Percentiles rank a stretch among this genome's conserved stretches.
Conservation (phyloP, 2,329 filamentous ascomycete species). For the Sporothrix globosa region DNA sequence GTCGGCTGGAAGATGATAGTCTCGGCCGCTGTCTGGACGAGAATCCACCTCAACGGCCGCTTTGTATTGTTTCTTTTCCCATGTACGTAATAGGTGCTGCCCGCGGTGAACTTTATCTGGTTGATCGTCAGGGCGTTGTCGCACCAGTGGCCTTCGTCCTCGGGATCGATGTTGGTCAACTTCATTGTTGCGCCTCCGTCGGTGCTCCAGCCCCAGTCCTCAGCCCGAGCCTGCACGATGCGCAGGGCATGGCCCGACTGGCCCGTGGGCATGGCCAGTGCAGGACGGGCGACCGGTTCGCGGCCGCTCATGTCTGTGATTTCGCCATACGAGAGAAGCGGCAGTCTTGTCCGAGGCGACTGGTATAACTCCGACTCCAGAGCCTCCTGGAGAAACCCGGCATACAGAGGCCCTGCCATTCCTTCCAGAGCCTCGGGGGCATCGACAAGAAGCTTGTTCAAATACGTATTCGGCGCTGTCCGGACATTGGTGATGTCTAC, state of each 20-base stretch:
- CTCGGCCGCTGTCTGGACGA: constrained; percentile 57
- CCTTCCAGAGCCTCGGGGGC: constrained; percentile 56
- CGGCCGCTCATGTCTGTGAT: constrained; percentile 48
- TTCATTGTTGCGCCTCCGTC: constrained; percentile 52
- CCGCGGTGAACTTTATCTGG: constrained; percentile 55
- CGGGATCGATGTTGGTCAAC: constrained; percentile 50
- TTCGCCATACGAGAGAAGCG: constrained; percentile 61
- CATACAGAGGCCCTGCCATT: constrained; percentile 41
- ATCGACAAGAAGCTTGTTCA: constrained; percentile 55
- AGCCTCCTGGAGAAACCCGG: constrained; percentile 46
- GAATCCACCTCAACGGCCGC: constrained; percentile 50
- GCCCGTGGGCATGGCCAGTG: constrained; percentile 58
- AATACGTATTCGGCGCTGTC: constrained; percentile 42
- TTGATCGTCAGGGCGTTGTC: constrained; percentile 55
- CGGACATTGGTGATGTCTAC: neutral
- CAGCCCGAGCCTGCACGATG: constrained; percentile 54
- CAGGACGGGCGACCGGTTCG: constrained; percentile 41
- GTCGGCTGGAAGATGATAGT: constrained; percentile 59
- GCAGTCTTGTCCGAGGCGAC: constrained; percentile 27
- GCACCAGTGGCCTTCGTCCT: constrained; percentile 57
- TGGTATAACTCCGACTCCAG: constrained; percentile 36
- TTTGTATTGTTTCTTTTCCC: constrained; percentile 37
- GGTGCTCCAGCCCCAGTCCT: constrained; percentile 59
- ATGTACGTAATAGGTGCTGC: constrained; percentile 39
- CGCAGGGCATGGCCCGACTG: constrained; percentile 61